phyloP scores from a whole-genome alignment of 2,329 filamentous ascomycete genomes.

The Polychaeton citri region DNA sequence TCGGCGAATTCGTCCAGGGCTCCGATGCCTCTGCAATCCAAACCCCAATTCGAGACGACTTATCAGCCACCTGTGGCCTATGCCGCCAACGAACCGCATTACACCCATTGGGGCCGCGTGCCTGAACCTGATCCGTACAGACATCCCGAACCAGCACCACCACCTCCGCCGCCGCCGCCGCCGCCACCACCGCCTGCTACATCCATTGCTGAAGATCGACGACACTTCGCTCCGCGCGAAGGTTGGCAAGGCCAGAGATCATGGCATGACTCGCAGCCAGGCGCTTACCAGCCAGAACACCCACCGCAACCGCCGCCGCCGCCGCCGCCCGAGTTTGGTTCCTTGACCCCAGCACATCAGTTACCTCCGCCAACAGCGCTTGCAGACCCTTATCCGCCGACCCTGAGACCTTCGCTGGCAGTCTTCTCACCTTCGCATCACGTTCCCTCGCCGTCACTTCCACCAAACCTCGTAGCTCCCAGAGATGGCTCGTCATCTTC shows the following conservation, averaged over 20 bases:
- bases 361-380: constrained; percentile 5
- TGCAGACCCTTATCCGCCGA: constrained; percentile 4
- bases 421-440: constrained; percentile 2
- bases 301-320: constrained; percentile 1
- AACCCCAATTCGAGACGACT: constrained; percentile 6
- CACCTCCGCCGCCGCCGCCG: neutral
- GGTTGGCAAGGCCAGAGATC: neutral
- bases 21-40: constrained; percentile 8
- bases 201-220: neutral
- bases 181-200: neutral
- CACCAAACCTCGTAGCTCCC: constrained; percentile 6
- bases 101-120: constrained; percentile 10
- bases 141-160: neutral
- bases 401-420: constrained; percentile 1
- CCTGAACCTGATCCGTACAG: neutral
- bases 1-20: constrained; percentile 2
- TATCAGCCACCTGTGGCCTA: constrained; percentile 1
- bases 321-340: no score
- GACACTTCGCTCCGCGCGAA: neutral
- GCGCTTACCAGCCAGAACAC: neutral
- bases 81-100: constrained; percentile 1
- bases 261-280: neutral
- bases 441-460: constrained; percentile 1
- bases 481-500: constrained; percentile 16
- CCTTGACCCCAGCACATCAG: constrained; percentile 3